Evolutionary conservation across 768 basidiomycete genomes (phyloP).

Genomic region (Calocybe gangraenosa): DNA sequence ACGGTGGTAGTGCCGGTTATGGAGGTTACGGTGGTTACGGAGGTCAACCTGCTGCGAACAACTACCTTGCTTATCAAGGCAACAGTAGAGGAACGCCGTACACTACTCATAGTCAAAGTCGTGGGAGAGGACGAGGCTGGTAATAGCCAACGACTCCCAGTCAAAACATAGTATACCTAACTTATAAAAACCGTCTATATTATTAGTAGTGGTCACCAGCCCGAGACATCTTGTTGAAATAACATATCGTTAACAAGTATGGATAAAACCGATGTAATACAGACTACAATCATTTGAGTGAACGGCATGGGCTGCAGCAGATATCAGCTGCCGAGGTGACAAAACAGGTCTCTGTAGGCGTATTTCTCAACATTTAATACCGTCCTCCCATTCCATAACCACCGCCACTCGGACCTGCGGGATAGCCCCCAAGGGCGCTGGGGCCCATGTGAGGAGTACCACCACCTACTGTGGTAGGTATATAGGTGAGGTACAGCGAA

Average conservation of each 20-base stretch:
- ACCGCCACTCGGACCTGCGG: constrained; percentile 12
- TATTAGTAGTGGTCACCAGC: too few relatives aligned
- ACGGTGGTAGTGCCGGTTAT: constrained; percentile 33
- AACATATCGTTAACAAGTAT: too few relatives aligned
- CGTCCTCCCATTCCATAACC: constrained; percentile 12
- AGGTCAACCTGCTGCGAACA: constrained; percentile 30
- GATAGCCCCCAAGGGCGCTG: constrained; percentile 16
- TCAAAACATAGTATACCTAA: too few relatives aligned
- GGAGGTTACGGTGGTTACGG: constrained; percentile 17
- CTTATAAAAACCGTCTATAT: too few relatives aligned
- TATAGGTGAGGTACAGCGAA: constrained; percentile 55
- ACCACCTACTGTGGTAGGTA: constrained; percentile 27
- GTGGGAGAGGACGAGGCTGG: constrained; percentile 37
- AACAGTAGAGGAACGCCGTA: constrained; percentile 21
- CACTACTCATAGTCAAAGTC: constrained; percentile 23
- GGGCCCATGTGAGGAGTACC: constrained; percentile 15
- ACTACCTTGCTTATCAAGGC: constrained; percentile 27
- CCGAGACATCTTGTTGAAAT: too few relatives aligned
- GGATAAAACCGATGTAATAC: too few relatives aligned
- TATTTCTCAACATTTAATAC: constrained; percentile 8
- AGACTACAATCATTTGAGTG: too few relatives aligned
- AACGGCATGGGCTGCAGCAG: too few relatives aligned
- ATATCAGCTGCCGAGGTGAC: too few relatives aligned
- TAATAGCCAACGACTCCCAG: constrained; percentile 2
- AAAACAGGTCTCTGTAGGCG: background rate